Base-by-base conservation (phyloP, 345 rosid species). In the Pistacia integerrima region DNA sequence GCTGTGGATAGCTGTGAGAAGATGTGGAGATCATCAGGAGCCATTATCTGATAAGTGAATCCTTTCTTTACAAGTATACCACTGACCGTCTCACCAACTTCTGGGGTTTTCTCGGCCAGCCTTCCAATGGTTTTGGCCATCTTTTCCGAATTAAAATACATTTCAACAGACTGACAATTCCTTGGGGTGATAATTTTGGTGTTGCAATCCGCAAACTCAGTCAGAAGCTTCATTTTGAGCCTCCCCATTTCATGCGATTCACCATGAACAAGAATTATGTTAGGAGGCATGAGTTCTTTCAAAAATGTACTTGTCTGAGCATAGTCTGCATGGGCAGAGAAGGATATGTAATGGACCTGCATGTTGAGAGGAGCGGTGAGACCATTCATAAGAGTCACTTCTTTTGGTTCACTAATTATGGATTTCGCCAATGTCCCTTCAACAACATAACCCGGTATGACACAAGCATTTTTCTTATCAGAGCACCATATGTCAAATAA, bases 1-100 rank as follows among this genome's bases (percentile, higher is more conserved):
- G 97, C 93, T 17, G 99, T 93, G 64, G 96, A 89, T 58, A 95
- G 88, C 87, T 95, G 98, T 36, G 99, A 95, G 86, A 95, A 95
- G 46, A 95, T 87, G 80, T 92, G 97, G 69, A 95, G 97, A 84
- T 95, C 99, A 69, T 89, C 99, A 2, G 98, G 93, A 46, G 97
- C 97, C 99, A 95, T 95, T 70, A 95, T 93, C 86, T 95, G 99
- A 79, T 90, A 92, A 59, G 98, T 87, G 82, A 95, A 95, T 44
- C 96, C 96, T 84, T 93, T 93, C 94, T 95, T 95, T 36, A 89
- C 96, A 35, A 93, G 90, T 74, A 92, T 30, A 30, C 33, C 98
- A 57, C 92, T 90, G 36, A 92, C 99, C 17, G 89, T 81, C 55
- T 95, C 98, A 8, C 93, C 96, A 22, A 79, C 90, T 48, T 86